These are phyloP conservation scores for Kodamaea suecica DNA, from an alignment of 1,139 yeast species.

Conservation along the genomic window DNA sequence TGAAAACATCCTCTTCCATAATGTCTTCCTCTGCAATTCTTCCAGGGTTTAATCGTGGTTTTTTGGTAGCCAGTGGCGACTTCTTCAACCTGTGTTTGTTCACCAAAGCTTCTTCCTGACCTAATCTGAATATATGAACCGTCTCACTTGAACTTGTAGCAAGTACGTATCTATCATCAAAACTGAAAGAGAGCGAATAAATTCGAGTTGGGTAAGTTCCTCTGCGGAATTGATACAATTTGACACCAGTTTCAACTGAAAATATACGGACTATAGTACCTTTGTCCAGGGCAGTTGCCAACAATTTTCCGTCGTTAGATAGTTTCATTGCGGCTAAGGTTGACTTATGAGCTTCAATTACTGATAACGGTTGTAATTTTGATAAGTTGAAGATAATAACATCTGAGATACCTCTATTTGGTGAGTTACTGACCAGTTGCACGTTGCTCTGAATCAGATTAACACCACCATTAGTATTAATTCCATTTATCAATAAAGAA, in stretches of 20 bases:
- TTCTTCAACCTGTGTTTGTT: slow-evolving; percentile 37
- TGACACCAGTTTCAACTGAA: slow-evolving; percentile 76
- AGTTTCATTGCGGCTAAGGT: slow-evolving; percentile 75
- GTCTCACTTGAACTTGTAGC: slow-evolving; percentile 93
- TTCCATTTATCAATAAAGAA: slow-evolving; percentile 40
- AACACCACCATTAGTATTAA: slow-evolving; percentile 46
- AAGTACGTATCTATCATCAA: slow-evolving; percentile 68
- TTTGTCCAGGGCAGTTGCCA: slow-evolving; percentile 93
- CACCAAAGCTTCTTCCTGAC: slow-evolving; percentile 55
- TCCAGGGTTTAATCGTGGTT: slow-evolving; percentile 22
- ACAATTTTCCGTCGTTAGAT: slow-evolving; percentile 73
- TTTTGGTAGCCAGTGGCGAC: slow-evolving; percentile 11
- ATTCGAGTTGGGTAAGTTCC: slow-evolving; percentile 93
- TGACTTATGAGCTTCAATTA: slow-evolving; percentile 91
- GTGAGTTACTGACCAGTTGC: slow-evolving; percentile 44
- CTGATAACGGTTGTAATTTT: slow-evolving; percentile 78
- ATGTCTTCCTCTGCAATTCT: slow-evolving; percentile 31
- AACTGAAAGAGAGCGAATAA: slow-evolving; percentile 78
- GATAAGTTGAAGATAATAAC: slow-evolving; percentile 80
- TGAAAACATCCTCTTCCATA: slow-evolving; percentile 1
- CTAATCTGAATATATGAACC: slow-evolving; percentile 81
- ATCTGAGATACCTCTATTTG: slow-evolving; percentile 67
- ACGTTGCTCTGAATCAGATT: slow-evolving; percentile 42
- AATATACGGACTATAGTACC: slow-evolving; percentile 92
- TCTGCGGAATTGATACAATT: slow-evolving; percentile 84